Evolutionary conservation across 345 rosid species (phyloP).

Genomic region (Melastoma malabathricum): DNA sequence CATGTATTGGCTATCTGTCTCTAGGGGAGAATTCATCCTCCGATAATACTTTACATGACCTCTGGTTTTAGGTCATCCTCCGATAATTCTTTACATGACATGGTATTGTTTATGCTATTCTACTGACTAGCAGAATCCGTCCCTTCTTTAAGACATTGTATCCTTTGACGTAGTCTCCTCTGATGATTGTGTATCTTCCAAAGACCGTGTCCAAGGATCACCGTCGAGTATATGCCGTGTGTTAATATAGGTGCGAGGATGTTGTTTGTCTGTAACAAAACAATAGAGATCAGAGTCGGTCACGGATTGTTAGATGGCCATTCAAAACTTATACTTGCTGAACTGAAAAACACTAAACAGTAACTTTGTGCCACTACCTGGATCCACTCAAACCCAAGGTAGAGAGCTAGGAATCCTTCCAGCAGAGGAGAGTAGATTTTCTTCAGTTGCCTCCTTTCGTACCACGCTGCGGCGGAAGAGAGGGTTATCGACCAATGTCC

Average conservation of each 20-base stretch:
- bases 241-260: conserved; percentile 81
- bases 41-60: no score
- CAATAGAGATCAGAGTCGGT: background rate
- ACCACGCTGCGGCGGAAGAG: conserved; percentile 56
- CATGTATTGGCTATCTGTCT: no score
- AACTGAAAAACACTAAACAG: background rate
- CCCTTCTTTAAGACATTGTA: conserved; percentile 47
- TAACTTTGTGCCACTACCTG: conserved; percentile 31
- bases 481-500: background rate
- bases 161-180: conserved; percentile 56
- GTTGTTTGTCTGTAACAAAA: conserved; percentile 51
- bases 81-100: no score
- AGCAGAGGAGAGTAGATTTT: conserved; percentile 92
- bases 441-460: conserved; percentile 91
- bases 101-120: no score
- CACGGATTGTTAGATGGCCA: no score
- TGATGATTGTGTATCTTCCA: conserved; percentile 88
- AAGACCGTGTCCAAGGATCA: conserved; percentile 78
- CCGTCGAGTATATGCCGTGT: conserved; percentile 78
- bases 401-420: conserved; percentile 81
- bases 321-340: no score
- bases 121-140: conserved; percentile 8
- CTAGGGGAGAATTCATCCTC: no score
- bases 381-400: conserved; percentile 92
- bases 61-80: no score